Evolutionary conservation across 2,329 filamentous ascomycete species (phyloP), one percentile per base, ranked within the genome.

Genomic region (Fusarium siculi): DNA sequence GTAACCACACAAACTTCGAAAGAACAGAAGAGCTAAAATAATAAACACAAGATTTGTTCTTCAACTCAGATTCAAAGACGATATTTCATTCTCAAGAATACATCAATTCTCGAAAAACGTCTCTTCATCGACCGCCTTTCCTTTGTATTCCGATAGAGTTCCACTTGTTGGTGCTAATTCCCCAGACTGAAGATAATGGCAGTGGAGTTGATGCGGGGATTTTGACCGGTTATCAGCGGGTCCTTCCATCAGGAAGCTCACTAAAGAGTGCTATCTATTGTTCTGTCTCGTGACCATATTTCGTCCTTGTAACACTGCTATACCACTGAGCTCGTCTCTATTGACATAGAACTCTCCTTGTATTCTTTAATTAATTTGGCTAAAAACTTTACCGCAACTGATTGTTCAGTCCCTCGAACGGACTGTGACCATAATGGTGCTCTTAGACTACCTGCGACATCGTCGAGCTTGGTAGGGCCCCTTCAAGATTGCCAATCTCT

Each of bases 371-470:
- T 9, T 9, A 21, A 16, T 12, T 28, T 21, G 50, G 3, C 19
- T 21, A 8, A 21, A 53, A 16, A 7, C 18, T 53, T n/a, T 11
- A 16, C 28, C 19, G 50, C 19, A 21, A 37, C 34, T 21, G 18
- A 25, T 39, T 34, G 39, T 15, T 34, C 19, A 9, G 25, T 43
- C 55, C 36, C n/a, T 34, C n/a, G 28, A 15, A n/a, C 28, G 10
- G 12, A 16, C 44, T 30, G 15, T 37, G 50, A 34, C 37, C 60
- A 58, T 53, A 53, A 85, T 85, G 82, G 80, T 84, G 37, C 83
- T 85, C 68, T 80, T 86, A 44, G 84, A 86, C 67, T 94, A 94
- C 78, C 86, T 94, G 75, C 89, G 92, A 77, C 93, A 95, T 81
- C 88, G 87, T 75, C 87, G 87, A 68, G 91, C 92, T 81, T 93